Base-by-base conservation (phyloP, 2,329 filamentous ascomycete species). In the Colletotrichum sp. region DNA sequence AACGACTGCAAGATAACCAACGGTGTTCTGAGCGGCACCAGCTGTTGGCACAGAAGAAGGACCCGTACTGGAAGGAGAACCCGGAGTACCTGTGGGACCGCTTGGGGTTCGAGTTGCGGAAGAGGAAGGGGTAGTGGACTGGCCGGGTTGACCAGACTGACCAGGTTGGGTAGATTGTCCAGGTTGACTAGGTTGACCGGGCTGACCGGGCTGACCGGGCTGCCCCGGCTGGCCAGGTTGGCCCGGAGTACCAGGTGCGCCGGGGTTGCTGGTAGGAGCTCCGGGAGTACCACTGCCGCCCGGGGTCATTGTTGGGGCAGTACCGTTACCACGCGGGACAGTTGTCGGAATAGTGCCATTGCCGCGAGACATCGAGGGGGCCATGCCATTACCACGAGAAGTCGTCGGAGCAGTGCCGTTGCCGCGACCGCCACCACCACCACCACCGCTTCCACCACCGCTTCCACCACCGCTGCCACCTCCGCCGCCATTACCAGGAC, bases 1-100 rank as follows among this genome's bases (percentile, higher is more conserved):
- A 28, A 85, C 80, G 15, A 83, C 80, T 8, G 84, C 87, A 34
- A 84, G 76, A 13, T 85, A 80, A 26, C 83, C 83, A 55, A 81
- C 81, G 34, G 83, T 83, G 55, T 84, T 83, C 62, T 79, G 75
- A 4, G 77, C 72, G 1, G 83, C 82, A 39, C 78, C 83, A 18
- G 81, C 82, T 13, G 80, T 82, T 15, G 80, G 73, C 24, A 82
- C 64, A 44, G 69, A 49, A 10, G 79, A 71, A 10, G 78, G 76
- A 63, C 72, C 64, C 36, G 65, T 69, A 36, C 77, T 32, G 57
- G 71, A 73, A 36, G 67, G 63, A 32, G 68, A 21, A 57, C 69
- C 68, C 34, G 68, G 68, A 26, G 77, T 76, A 4, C 67, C 59
- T 26, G 71, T 80, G n/a, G 44, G 44, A 52, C 44, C 44, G 44